Evolutionary conservation across 2,329 filamentous ascomycete genomes (phyloP).

Genomic region (Bipolaris sorokiniana): DNA sequence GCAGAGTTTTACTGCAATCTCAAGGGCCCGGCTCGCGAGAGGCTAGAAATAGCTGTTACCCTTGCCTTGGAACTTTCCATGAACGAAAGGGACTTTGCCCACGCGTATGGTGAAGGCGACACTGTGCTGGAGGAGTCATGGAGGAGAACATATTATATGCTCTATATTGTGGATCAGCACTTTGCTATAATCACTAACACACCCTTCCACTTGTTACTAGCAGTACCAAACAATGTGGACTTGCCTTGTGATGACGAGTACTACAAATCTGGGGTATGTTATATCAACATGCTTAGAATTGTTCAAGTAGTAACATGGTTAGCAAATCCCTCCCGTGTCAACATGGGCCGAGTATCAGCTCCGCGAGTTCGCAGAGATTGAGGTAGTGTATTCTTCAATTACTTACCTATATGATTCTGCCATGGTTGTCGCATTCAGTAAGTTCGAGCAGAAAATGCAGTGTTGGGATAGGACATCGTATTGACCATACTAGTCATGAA

Average conservation of each 20-base stretch:
- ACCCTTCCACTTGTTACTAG: constrained; percentile 69
- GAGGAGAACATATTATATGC: constrained; percentile 86
- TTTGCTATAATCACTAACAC: constrained; percentile 77
- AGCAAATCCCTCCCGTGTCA: constrained; percentile 39
- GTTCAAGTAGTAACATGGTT: constrained; percentile 1
- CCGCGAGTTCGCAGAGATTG: constrained; percentile 72
- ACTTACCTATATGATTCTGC: constrained; percentile 80
- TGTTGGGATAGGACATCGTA: background rate
- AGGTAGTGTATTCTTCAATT: constrained; percentile 79
- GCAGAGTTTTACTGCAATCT: constrained; percentile 79
- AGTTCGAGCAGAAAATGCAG: background rate
- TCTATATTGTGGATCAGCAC: constrained; percentile 79
- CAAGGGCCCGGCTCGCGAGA: constrained; percentile 69
- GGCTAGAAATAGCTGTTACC: constrained; percentile 69
- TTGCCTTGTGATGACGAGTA: constrained; percentile 83
- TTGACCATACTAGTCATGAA: constrained; percentile 56
- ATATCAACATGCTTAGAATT: no score
- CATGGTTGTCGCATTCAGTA: constrained; percentile 69
- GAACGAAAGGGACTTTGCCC: constrained; percentile 72
- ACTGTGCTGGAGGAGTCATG: constrained; percentile 79
- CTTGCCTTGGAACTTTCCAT: constrained; percentile 79
- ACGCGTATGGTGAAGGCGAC: constrained; percentile 66
- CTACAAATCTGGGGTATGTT: constrained; percentile 54
- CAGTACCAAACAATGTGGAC: constrained; percentile 68
- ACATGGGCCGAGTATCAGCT: constrained; percentile 77